These are phyloP conservation scores for Ophiostoma sp. DNA, from an alignment of 2,329 filamentous ascomycete species.

Conservation along the genomic window DNA sequence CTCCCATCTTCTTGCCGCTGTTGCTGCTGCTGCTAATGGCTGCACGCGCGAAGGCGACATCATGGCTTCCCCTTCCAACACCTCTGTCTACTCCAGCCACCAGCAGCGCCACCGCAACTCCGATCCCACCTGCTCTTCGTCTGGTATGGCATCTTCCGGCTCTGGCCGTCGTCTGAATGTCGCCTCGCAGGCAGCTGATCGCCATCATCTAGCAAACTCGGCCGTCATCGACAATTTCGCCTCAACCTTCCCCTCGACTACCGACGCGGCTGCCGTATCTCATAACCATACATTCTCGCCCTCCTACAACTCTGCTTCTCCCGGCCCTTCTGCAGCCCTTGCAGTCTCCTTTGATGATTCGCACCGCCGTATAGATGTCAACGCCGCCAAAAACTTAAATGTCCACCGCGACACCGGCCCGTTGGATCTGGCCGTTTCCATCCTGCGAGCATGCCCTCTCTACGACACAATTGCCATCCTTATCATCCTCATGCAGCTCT, in stretches of 20 bases:
- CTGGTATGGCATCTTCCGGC: neutral
- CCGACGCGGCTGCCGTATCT: slow-evolving; percentile 42
- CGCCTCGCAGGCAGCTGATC: neutral
- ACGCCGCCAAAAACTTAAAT: slow-evolving; percentile 61
- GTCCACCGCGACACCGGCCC: slow-evolving; percentile 66
- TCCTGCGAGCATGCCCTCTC: slow-evolving; percentile 82
- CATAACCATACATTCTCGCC: slow-evolving; percentile 23
- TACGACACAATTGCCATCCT: slow-evolving; percentile 95
- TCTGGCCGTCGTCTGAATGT: neutral
- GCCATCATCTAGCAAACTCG: neutral
- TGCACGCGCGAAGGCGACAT: slow-evolving; percentile 26
- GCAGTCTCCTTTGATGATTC: slow-evolving; percentile 39
- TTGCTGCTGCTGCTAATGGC: slow-evolving; percentile 27
- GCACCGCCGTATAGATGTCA: slow-evolving; percentile 65
- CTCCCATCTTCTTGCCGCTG: slow-evolving; percentile 15
- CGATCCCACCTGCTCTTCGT: slow-evolving; percentile 3
- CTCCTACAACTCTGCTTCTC: slow-evolving; percentile 34
- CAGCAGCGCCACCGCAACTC: slow-evolving; percentile 24
- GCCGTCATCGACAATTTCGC: slow-evolving; percentile 33
- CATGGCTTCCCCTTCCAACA: slow-evolving; percentile 29
- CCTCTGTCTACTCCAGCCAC: slow-evolving; percentile 1
- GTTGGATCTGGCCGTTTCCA: slow-evolving; percentile 73
- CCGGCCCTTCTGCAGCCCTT: slow-evolving; percentile 32
- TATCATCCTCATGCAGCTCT: slow-evolving; percentile 89
- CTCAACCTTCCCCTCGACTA: slow-evolving; percentile 36